Evolutionary conservation across 1,284 basidiomycete species (phyloP).

Genomic region (Cryptococcus sp.): DNA sequence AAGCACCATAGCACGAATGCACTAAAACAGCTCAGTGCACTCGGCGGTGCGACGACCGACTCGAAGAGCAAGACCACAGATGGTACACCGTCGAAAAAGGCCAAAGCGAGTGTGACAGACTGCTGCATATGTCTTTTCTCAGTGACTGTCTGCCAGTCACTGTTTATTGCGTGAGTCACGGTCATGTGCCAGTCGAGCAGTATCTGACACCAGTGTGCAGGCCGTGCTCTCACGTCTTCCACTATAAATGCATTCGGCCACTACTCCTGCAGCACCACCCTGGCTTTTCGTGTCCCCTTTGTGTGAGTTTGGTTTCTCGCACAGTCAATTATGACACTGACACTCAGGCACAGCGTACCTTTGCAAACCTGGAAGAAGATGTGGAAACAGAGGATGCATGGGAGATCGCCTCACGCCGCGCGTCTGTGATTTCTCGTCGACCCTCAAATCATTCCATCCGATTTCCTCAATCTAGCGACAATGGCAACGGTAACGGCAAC

Average conservation of each 20-base stretch:
- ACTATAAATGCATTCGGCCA: constrained; percentile 97
- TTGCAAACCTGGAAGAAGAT: constrained; percentile 93
- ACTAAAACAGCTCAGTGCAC: constrained; percentile 47
- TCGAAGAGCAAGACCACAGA: constrained; percentile 19
- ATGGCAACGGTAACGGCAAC: constrained; percentile 1
- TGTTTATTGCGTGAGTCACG: constrained; percentile 76
- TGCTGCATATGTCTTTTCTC: constrained; percentile 96
- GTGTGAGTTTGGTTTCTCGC: constrained; percentile 52
- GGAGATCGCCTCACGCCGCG: constrained; percentile 50
- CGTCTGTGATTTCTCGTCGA: constrained; percentile 44
- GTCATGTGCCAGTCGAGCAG: neutral
- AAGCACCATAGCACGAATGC: constrained; percentile 42
- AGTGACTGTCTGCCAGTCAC: constrained; percentile 90
- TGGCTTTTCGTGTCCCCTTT: constrained; percentile 92
- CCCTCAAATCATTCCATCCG: constrained; percentile 43
- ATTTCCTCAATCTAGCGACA: constrained; percentile 11
- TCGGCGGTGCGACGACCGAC: constrained; percentile 32
- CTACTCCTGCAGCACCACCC: constrained; percentile 84
- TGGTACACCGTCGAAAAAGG: constrained; percentile 26
- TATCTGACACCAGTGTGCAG: constrained; percentile 33
- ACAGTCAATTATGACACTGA: constrained; percentile 7
- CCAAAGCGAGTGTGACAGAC: constrained; percentile 64
- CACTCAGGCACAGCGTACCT: constrained; percentile 61
- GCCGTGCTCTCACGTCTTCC: constrained; percentile 96
- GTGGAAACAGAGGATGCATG: constrained; percentile 71